A percentile compares a stretch with the other conserved stretches of the same genome.
These are phyloP conservation scores for Cystobasidium ongulense DNA, from an alignment of 768 basidiomycete species.

Conservation along the genomic window DNA sequence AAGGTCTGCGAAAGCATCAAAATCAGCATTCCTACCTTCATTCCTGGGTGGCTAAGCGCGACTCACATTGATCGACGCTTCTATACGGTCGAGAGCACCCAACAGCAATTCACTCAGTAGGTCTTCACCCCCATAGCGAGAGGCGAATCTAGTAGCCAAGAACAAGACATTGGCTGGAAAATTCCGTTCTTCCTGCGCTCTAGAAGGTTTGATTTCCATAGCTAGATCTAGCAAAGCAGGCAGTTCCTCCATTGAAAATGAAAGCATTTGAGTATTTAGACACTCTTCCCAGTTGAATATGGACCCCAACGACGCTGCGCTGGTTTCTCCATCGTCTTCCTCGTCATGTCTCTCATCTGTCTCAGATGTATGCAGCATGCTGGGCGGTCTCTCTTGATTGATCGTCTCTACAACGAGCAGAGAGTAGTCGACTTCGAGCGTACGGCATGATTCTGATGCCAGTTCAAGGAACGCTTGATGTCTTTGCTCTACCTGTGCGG, in stretches of 20 bases:
- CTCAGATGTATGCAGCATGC: neutral
- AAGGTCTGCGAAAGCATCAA: neutral
- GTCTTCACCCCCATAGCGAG: slow-evolving; percentile 73
- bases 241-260: slow-evolving; percentile 72
- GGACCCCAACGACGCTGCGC: slow-evolving; percentile 38
- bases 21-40: too few relatives aligned
- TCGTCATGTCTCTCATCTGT: slow-evolving; percentile 41
- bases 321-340: slow-evolving; percentile 47
- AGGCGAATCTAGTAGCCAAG: slow-evolving; percentile 86
- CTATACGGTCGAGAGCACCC: slow-evolving; percentile 82
- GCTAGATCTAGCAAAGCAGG: slow-evolving; percentile 58
- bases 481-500: slow-evolving; percentile 18
- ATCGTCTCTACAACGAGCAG: slow-evolving; percentile 46
- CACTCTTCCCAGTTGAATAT: slow-evolving; percentile 51
- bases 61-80: slow-evolving; percentile 85
- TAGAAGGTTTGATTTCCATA: slow-evolving; percentile 60
- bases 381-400: neutral
- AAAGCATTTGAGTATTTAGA: slow-evolving; percentile 76
- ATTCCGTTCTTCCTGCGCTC: slow-evolving; percentile 52
- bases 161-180: slow-evolving; percentile 88
- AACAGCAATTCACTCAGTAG: slow-evolving; percentile 91
- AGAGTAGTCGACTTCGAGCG: slow-evolving; percentile 52
- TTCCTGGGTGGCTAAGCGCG: too few relatives aligned
- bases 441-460: slow-evolving; percentile 46
- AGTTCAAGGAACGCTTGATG: slow-evolving; percentile 48